Evolutionary conservation across 768 basidiomycete genomes (phyloP), one percentile per base, ranked within the genome.

Genomic region (Chalciporus pseudorubinellus): DNA sequence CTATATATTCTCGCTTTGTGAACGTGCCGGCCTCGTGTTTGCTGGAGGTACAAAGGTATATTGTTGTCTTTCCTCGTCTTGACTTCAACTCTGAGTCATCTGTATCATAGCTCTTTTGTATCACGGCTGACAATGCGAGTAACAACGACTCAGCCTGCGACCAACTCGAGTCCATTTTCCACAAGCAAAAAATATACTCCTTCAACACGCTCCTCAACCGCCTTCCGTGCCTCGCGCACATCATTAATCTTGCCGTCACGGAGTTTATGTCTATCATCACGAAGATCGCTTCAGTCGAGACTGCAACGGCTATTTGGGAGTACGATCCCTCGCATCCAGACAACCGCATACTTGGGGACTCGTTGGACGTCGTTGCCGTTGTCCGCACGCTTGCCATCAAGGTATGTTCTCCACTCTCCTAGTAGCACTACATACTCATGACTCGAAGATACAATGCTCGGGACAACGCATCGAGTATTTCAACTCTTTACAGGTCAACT

Each of bases 281-380:
- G 1, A 63, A 66, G 49, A 62, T 65, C 12, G 60, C 61, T 0
- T 58, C 58, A 2, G 46, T 70, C 3, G 64, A 70, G 43, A 70
- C 57, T 3, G 46, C 58, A n/a, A 60, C 49, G 0, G 67, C 69
- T 0, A 72, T 73, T n/a, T 73, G 70, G 70, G 65, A 69, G 16
- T 72, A 64, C 46, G 62, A 73, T 29, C 70, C 70, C 1, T 26
- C 21, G 0, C 31, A 53, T 4, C 10, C 34, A 3, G 52, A 55
- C 39, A 71, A 71, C 44, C 48, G 48, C 12, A 57, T 72, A 6
- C 53, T 63, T 26, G 58, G 59, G 8, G 60, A 64, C 21, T 67
- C 61, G 0, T 51, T 71, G 0, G 65, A 73, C 54, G 67, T 69
- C 6, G 61, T 73, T 33, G 65, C 70, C 1, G 56, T 65, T 1